Evolutionary conservation across 345 rosid species (phyloP).

Genomic region (Moricandia arvensis): DNA sequence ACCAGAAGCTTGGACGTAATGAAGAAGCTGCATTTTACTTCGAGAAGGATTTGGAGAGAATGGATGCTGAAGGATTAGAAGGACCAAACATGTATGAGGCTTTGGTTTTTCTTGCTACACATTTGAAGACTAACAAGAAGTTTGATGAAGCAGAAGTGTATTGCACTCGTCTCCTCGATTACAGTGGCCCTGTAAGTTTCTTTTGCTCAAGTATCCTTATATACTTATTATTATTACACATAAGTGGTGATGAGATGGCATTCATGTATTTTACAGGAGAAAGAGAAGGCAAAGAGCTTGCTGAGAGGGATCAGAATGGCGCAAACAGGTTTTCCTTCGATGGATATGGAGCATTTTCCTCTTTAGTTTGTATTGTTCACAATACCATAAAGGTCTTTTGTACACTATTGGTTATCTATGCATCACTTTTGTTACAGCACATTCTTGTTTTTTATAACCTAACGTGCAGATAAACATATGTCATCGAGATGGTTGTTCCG

Average conservation of each 20-base stretch:
- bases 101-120: conserved; percentile 70
- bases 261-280: conserved; percentile 65
- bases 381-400: conserved; percentile 21
- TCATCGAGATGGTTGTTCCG: neutral
- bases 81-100: conserved; percentile 93
- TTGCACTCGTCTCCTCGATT: conserved; percentile 90
- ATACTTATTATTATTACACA: neutral
- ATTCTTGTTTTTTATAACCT: conserved; percentile 9
- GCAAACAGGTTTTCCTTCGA: conserved; percentile 59
- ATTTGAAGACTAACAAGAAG: conserved; percentile 62
- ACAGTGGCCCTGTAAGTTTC: conserved; percentile 80
- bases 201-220: neutral
- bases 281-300: conserved; percentile 82
- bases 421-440: conserved; percentile 8
- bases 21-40: conserved; percentile 93
- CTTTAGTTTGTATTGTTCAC: conserved; percentile 39
- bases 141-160: conserved; percentile 94
- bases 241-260: neutral
- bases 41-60: conserved; percentile 83
- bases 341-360: conserved; percentile 77
- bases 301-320: conserved; percentile 67
- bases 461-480: neutral
- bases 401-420: conserved; percentile 11
- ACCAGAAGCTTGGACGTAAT: conserved; percentile 56
- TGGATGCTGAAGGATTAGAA: conserved; percentile 97